Evolutionary conservation across 305 asterid species (phyloP).

Genomic region (Fraxinus nigra): DNA sequence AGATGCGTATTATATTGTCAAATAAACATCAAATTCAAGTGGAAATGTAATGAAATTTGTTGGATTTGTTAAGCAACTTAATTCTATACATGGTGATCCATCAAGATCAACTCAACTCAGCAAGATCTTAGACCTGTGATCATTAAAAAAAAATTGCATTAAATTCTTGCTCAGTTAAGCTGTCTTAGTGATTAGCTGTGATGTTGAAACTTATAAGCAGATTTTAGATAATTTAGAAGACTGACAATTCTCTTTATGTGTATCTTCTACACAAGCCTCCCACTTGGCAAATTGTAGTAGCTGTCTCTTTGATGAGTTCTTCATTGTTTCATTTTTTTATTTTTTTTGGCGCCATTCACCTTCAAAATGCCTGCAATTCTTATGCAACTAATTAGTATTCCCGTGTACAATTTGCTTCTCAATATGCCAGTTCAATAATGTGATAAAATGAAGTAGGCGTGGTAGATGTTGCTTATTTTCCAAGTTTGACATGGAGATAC

Average conservation of each 20-base stretch:
- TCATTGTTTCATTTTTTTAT: neutral
- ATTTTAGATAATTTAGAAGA: constrained; percentile 1
- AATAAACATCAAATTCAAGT: constrained; percentile 1
- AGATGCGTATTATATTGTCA: neutral
- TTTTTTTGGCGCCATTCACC: neutral
- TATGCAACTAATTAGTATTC: neutral
- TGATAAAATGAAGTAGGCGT: neutral
- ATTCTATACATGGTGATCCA: neutral
- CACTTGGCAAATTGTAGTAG: constrained; percentile 14
- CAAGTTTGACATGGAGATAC: neutral
- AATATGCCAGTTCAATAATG: neutral
- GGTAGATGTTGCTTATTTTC: neutral
- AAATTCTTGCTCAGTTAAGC: neutral
- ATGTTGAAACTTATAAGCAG: constrained; percentile 1
- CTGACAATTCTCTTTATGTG: neutral
- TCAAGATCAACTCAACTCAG: neutral
- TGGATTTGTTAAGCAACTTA: neutral
- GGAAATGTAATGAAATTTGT: neutral
- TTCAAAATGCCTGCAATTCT: constrained; percentile 9
- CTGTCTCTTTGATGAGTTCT: neutral
- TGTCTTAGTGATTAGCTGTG: neutral
- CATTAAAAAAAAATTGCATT: neutral
- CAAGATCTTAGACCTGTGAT: constrained; percentile 10
- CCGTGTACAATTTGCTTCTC: neutral
- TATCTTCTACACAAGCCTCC: neutral